Base-by-base conservation (phyloP, 202 grass and related monocot species). In the Schoenoplectus tabernaemontani region DNA sequence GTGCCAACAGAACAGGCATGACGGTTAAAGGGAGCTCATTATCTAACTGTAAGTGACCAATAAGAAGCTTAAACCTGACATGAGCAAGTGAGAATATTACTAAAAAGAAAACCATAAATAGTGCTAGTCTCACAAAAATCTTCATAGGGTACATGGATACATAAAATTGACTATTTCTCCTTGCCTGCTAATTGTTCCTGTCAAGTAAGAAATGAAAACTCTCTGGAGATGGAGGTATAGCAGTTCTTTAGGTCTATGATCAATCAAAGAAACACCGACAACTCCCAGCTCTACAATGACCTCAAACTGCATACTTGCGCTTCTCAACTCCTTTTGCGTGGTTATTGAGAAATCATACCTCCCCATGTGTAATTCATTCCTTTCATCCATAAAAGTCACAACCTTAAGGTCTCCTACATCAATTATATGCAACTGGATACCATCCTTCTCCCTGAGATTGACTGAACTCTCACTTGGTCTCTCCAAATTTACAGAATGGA, bases 31-130 rank as follows among this genome's bases (percentile, higher is more conserved):
- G 95, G 57, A 98, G 82, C 77, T 95, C 91, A 94, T 98, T 98
- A 89, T 98, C 95, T 82, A 98, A 83, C 85, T 98, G 95, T 69
- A 98, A 76, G 41, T 89, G 69, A 72, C 95, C 95, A 82, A 94
- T 75, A 81, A 92, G 91, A 60, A 98, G 86, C 75, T 98, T 98
- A 88, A 98, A 90, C 90, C 91, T 98, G 94, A 77, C 91, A 86
- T 60, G 43, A 5, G 5, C 7, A 78, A 79, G 22, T 9, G 20
- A 63, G 23, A 7, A 47, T 3, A 74, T 74, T 74, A 74, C 24
- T n/a, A 53, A 69, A 53, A 74, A 12, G 23, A 46, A 69, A 33
- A 47, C 32, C 70, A 74, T 28, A 74, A 32, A 34, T 33, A 41
- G 16, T 76, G 20, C 20, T 61, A 15, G 33, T 42, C 57, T 23